A percentile compares a stretch with the other conserved stretches of the same genome.
Conservation (phyloP, 371 early-diverging fungal genomes). For the Gilbertella persicaria region DNA sequence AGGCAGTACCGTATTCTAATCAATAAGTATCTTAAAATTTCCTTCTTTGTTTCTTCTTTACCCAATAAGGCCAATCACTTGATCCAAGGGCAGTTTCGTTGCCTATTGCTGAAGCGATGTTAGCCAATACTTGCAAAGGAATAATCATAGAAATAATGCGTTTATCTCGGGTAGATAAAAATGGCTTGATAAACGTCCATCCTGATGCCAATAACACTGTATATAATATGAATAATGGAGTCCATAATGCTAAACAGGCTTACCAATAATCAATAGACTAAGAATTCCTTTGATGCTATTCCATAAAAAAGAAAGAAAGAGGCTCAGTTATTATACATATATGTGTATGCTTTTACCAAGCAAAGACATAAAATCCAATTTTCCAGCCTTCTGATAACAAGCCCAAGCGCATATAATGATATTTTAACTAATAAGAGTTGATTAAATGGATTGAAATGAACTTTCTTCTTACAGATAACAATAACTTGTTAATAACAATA, state of each 20-base stretch:
- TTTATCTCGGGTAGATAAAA: slow-evolving; percentile 56
- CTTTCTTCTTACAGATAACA: slow-evolving; percentile 47
- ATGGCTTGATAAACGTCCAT: slow-evolving; percentile 66
- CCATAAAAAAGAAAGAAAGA: not conserved
- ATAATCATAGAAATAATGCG: slow-evolving; percentile 54
- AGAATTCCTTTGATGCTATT: slow-evolving; percentile 54
- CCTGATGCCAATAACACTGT: slow-evolving; percentile 58
- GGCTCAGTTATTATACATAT: not conserved
- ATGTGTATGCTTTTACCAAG: slow-evolving; percentile 33
- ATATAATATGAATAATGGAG: not conserved
- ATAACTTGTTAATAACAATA: slow-evolving; percentile 53
- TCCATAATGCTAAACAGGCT: slow-evolving; percentile 1
- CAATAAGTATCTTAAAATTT: not conserved
- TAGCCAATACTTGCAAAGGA: slow-evolving; percentile 58
- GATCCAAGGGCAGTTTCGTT: slow-evolving; percentile 59
- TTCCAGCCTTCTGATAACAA: slow-evolving; percentile 55
- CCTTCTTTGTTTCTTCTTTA: slow-evolving; percentile 28
- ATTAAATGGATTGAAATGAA: not conserved
- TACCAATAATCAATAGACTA: slow-evolving; percentile 58
- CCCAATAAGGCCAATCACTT: slow-evolving; percentile 56
- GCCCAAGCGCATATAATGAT: slow-evolving; percentile 51
- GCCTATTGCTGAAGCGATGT: slow-evolving; percentile 51
- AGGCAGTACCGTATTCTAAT: slow-evolving; percentile 48
- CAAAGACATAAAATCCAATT: slow-evolving; percentile 60
- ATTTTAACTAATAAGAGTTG: slow-evolving; percentile 41